A percentile compares a stretch with the other conserved stretches of the same genome.
Evolutionary conservation across 2,329 filamentous ascomycete species (phyloP).

Genomic region (Epichloe elymi): DNA sequence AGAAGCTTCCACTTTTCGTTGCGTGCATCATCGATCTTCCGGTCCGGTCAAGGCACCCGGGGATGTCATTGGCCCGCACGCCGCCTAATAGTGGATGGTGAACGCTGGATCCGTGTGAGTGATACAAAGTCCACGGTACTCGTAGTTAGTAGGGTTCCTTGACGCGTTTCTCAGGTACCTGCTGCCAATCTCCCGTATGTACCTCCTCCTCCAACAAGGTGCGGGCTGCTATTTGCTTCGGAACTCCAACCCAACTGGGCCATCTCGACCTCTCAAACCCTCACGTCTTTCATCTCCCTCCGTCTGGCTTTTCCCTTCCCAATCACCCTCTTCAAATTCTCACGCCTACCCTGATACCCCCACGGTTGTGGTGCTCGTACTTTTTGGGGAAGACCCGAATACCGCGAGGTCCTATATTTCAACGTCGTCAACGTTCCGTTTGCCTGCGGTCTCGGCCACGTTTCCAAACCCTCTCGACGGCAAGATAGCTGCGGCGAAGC

Average conservation of each 20-base stretch:
- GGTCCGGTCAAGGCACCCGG: constrained; percentile 16
- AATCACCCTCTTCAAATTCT: constrained; percentile 5
- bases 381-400: background rate
- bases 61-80: constrained; percentile 22
- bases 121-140: constrained; percentile 1
- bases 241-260: constrained; percentile 4
- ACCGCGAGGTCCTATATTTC: background rate
- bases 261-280: constrained; percentile 14
- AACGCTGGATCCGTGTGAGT: constrained; percentile 4
- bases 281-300: constrained; percentile 7
- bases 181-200: background rate
- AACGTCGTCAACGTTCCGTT: background rate
- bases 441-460: constrained; percentile 8
- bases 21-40: constrained; percentile 24
- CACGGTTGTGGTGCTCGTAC: background rate
- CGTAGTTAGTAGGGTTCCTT: background rate
- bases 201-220: constrained; percentile 1
- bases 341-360: constrained; percentile 4
- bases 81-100: constrained; percentile 9
- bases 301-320: background rate
- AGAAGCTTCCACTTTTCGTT: constrained; percentile 8
- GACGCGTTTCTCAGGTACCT: background rate
- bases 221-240: background rate
- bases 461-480: constrained; percentile 12
- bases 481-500: constrained; percentile 16